phyloP scores from a whole-genome alignment of 345 rosid genomes.

The Eucalyptus globulus region DNA sequence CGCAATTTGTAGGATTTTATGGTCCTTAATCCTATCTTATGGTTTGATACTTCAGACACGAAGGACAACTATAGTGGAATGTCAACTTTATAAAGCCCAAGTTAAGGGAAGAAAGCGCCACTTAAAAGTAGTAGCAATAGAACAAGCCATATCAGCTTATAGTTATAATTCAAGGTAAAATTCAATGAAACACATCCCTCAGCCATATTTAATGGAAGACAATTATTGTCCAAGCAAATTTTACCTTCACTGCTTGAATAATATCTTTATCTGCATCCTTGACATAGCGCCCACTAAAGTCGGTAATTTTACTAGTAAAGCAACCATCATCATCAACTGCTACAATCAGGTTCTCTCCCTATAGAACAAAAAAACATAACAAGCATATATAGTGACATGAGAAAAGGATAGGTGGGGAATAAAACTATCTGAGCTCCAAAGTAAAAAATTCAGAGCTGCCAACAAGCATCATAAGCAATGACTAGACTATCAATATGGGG shows the following conservation, averaged over 20 bases:
- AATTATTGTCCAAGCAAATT: background rate
- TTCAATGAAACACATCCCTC: background rate
- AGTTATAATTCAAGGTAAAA: background rate
- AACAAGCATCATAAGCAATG: background rate
- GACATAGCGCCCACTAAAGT: conserved; percentile 66
- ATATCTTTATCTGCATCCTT: conserved; percentile 93
- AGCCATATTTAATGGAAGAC: background rate
- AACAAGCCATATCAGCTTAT: background rate
- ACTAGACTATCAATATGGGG: background rate
- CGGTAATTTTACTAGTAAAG: conserved; percentile 66
- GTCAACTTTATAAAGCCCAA: background rate
- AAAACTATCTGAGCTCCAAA: background rate
- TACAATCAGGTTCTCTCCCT: conserved; percentile 79
- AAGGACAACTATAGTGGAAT: background rate
- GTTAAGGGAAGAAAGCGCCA: background rate
- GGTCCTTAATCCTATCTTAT: background rate
- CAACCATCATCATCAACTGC: conserved; percentile 96
- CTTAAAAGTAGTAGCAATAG: background rate
- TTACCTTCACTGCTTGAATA: conserved; percentile 81
- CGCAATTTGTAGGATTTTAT: background rate
- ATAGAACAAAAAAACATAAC: background rate
- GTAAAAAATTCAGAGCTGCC: background rate
- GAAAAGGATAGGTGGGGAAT: background rate
- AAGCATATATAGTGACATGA: background rate
- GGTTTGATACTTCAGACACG: background rate